Evolutionary conservation across 208 protist species (phyloP), one percentile per base, ranked within the genome.

Genomic region (Trypanosoma conorhini): DNA sequence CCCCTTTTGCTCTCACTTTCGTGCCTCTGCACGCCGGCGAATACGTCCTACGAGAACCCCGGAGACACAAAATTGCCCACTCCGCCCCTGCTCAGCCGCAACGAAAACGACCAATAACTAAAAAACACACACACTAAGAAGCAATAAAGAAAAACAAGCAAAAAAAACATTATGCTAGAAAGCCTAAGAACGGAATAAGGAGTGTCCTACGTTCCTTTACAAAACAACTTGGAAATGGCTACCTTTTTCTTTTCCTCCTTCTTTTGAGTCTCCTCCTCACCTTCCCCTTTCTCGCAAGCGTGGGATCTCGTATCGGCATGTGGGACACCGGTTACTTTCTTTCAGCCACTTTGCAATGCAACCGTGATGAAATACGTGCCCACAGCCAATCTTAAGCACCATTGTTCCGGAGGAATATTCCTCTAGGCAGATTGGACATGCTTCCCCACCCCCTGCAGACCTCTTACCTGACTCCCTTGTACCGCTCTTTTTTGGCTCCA

Each of bases 341-440:
- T 42, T 55, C 30, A 92, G 65, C 72, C 81, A 87, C 19, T 67
- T 76, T 54, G 83, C 58, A 48, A 82, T 77, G 66, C 84, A 89
- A 21, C 67, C 40, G 21, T 72, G 51, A 46, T 87, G 84, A 71
- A 76, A 83, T 40, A 61, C 31, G 62, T 87, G 84, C 21, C 66
- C 59, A 57, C 78, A 87, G 0, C 38, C 62, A 44, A 83, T 67
- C 8, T 64, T 42, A 38, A 77, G 35, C 19, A 71, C 62, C 50
- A 67, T 67, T 5, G 57, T 63, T 7, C 52, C 67, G 15, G 17
- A 4, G 0, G n/a, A 7, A 5, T 82, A 31, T n/a, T 74, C 60
- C 19, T 85, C 80, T 57, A 87, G 67, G 72, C 82, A 87, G 15
- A 87, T 70, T 22, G 72, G 8, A 59, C 82, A 87, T 3, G 52